Evolutionary conservation across 768 basidiomycete species (phyloP).

Genomic region (Pulveroboletus sp.): DNA sequence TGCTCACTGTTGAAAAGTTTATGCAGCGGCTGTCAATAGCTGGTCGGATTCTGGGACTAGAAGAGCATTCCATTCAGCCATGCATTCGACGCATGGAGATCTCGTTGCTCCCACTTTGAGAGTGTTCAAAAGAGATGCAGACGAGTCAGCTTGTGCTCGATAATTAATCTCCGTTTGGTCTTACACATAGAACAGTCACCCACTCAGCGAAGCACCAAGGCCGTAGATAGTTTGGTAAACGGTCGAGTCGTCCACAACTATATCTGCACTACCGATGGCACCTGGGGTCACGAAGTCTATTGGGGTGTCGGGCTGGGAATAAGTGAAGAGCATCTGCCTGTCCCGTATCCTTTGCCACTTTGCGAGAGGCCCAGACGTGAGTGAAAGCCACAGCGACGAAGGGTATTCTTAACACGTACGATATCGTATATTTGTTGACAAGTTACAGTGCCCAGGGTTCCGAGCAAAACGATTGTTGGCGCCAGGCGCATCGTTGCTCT

Average conservation of each 20-base stretch:
- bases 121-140: conserved; percentile 54
- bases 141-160: conserved; percentile 58
- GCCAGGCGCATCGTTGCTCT: conserved; percentile 15
- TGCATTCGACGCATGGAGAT: background rate
- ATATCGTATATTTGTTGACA: conserved; percentile 54
- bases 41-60: conserved; percentile 46
- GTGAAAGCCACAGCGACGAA: background rate
- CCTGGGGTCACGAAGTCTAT: conserved; percentile 42
- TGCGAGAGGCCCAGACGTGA: background rate
- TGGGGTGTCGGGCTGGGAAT: conserved; percentile 27
- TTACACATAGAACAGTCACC: conserved; percentile 7
- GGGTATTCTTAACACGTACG: conserved; percentile 28
- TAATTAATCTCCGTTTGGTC: conserved; percentile 1
- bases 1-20: conserved; percentile 48
- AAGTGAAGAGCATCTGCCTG: conserved; percentile 26
- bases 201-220: conserved; percentile 65
- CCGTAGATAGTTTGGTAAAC: conserved; percentile 63
- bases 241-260: conserved; percentile 50
- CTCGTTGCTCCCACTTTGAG: conserved; percentile 47
- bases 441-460: conserved; percentile 21
- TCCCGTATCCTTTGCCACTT: conserved; percentile 55
- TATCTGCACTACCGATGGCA: conserved; percentile 53
- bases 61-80: conserved; percentile 1
- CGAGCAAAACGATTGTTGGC: conserved; percentile 12
- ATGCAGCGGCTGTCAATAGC: conserved; percentile 55